These are phyloP conservation scores for Umbelopsis sp. DNA, from an alignment of 371 early-diverging fungal genomes.

Conservation along the genomic window DNA sequence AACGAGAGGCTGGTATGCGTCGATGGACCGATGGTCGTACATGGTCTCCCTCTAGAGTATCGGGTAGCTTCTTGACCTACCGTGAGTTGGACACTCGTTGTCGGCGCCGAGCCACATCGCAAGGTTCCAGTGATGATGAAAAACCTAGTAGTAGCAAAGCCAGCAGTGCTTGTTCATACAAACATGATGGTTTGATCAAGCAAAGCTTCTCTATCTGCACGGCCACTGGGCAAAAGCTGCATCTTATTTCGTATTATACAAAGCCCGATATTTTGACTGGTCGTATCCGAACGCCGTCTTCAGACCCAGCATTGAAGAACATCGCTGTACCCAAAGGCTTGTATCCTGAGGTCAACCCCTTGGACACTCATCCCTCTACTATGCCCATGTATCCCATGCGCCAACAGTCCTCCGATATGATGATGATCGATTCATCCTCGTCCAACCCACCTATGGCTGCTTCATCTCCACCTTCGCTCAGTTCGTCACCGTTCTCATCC, in stretches of 20 bases:
- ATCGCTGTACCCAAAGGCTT: slow-evolving; percentile 65
- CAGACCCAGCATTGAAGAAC: slow-evolving; percentile 52
- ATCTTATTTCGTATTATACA: slow-evolving; percentile 87
- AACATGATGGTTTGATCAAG: slow-evolving; percentile 62
- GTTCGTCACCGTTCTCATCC: slow-evolving; percentile 37
- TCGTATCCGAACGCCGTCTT: slow-evolving; percentile 53
- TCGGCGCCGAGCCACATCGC: slow-evolving; percentile 30
- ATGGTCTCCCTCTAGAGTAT: slow-evolving; percentile 85
- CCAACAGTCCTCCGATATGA: slow-evolving; percentile 18
- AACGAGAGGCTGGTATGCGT: slow-evolving; percentile 82
- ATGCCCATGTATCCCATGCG: slow-evolving; percentile 40
- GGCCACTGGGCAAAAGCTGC: slow-evolving; percentile 76
- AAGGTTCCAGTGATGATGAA: slow-evolving; percentile 23
- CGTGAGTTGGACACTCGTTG: slow-evolving; percentile 70
- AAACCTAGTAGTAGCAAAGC: slow-evolving; percentile 33
- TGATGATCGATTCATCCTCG: slow-evolving; percentile 15
- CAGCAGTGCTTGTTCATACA: slow-evolving; percentile 54
- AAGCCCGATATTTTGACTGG: slow-evolving; percentile 70
- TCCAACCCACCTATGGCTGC: slow-evolving; percentile 28
- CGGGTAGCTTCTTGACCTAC: slow-evolving; percentile 77
- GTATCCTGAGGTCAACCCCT: slow-evolving; percentile 62
- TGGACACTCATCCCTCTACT: slow-evolving; percentile 53
- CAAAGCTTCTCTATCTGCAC: slow-evolving; percentile 73
- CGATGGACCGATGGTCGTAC: slow-evolving; percentile 91
- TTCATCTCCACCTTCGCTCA: slow-evolving; percentile 42